Conservation (phyloP, 441 rosid species). For the Croton laevigatus region DNA sequence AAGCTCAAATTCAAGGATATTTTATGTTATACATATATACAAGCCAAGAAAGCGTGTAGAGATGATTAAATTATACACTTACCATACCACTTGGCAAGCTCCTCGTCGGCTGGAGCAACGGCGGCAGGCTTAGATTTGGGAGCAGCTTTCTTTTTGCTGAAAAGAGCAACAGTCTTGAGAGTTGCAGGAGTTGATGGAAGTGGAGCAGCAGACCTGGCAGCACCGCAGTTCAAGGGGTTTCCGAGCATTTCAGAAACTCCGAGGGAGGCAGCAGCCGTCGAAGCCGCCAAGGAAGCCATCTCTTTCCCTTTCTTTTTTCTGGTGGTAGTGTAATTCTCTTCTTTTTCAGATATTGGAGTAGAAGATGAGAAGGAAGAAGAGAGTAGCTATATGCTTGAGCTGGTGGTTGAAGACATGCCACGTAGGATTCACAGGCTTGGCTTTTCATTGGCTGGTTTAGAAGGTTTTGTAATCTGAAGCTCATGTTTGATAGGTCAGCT, state of each 20-base stretch:
- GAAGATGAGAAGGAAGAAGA: slow-evolving; percentile 11
- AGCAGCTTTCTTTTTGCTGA: slow-evolving; percentile 75
- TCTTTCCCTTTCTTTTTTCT: background rate
- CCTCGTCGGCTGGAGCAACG: slow-evolving; percentile 49
- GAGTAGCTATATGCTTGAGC: slow-evolving; percentile 50
- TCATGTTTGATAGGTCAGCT: slow-evolving; percentile 47
- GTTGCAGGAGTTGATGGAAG: slow-evolving; percentile 50
- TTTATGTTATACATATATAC: no score
- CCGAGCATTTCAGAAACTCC: slow-evolving; percentile 87
- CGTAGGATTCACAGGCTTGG: background rate
- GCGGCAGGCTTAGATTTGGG: slow-evolving; percentile 52
- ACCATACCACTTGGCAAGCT: slow-evolving; percentile 99
- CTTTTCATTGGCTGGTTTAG: slow-evolving; percentile 40
- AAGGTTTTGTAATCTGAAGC: slow-evolving; percentile 53
- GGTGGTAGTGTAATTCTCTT: background rate
- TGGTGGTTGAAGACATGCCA: slow-evolving; percentile 56
- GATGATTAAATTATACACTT: slow-evolving; percentile 22
- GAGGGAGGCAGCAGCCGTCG: slow-evolving; percentile 64
- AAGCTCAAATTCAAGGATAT: no score
- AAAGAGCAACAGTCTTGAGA: slow-evolving; percentile 73
- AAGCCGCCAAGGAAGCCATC: slow-evolving; percentile 57
- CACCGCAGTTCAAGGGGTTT: slow-evolving; percentile 59
- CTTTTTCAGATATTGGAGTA: background rate
- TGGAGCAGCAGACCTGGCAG: slow-evolving; percentile 51
- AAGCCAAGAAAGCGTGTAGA: no score